These are phyloP conservation scores for Barnettozyma botsteinii DNA, from an alignment of 805 yeast genomes.

Conservation along the genomic window DNA sequence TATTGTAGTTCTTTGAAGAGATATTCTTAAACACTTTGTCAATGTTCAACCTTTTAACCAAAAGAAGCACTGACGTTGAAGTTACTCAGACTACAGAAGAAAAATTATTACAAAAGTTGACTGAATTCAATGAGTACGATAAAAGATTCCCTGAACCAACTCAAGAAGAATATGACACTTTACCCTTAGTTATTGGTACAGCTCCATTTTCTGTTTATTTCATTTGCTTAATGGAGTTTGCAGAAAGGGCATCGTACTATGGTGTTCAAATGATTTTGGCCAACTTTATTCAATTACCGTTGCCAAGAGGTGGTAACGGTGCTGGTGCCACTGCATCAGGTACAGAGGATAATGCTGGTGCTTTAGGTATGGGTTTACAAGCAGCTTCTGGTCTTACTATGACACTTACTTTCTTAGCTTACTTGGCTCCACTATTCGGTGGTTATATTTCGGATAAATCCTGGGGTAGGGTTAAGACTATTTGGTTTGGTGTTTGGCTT, in stretches of 20 bases:
- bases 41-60: too few species aligned
- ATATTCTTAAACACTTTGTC: too few species aligned
- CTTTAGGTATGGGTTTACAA: constrained; percentile 51
- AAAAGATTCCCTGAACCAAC: constrained; percentile 33
- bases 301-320: constrained; percentile 35
- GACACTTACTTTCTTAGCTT: constrained; percentile 77
- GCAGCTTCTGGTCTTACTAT: constrained; percentile 69
- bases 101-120: too few species aligned
- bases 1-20: too few species aligned
- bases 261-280: constrained; percentile 70
- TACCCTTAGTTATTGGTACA: constrained; percentile 35
- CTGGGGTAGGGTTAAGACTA: constrained; percentile 66
- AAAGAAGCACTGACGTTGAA: too few species aligned
- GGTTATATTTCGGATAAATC: constrained; percentile 69
- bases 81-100: too few species aligned
- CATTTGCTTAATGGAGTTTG: constrained; percentile 62
- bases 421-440: constrained; percentile 70
- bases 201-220: constrained; percentile 44
- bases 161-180: constrained; percentile 32
- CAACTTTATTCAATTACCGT: constrained; percentile 63
- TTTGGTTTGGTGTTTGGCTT: constrained; percentile 49
- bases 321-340: constrained; percentile 19
- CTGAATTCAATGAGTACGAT: constrained; percentile 10
- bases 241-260: constrained; percentile 79
- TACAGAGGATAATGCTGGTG: constrained; percentile 34